Percentiles rank a stretch among this genome's conserved stretches.
Evolutionary conservation across 345 rosid species (phyloP).

Genomic region (Limnanthes douglasii): DNA sequence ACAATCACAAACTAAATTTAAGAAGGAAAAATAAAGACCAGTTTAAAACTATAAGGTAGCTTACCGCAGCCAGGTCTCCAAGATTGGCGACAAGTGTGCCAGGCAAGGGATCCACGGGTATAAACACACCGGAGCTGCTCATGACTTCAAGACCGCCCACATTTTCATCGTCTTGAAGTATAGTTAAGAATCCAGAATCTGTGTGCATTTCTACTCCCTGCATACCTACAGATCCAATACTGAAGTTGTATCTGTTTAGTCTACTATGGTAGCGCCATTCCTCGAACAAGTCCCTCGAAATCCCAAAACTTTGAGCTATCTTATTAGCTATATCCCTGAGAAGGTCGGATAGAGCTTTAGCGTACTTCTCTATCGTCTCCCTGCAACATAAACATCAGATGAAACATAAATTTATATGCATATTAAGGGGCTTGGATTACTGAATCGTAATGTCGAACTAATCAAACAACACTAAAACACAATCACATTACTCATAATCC

Average conservation of each 20-base stretch:
- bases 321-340: constrained; percentile 33
- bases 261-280: constrained; percentile 78
- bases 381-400: constrained; percentile 14
- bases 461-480: too few species aligned
- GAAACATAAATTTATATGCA: neutral
- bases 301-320: constrained; percentile 46
- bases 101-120: constrained; percentile 38
- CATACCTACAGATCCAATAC: constrained; percentile 46
- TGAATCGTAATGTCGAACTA: too few species aligned
- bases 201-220: constrained; percentile 68
- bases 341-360: constrained; percentile 33
- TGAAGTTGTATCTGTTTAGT: constrained; percentile 66
- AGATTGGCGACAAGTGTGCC: constrained; percentile 70
- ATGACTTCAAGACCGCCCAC: constrained; percentile 67
- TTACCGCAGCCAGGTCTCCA: constrained; percentile 53
- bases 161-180: constrained; percentile 72
- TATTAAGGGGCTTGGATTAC: too few species aligned
- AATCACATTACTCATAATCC: too few species aligned
- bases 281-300: constrained; percentile 18
- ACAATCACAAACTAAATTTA: too few species aligned
- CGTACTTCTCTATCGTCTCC: constrained; percentile 43
- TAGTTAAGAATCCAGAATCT: constrained; percentile 57
- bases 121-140: constrained; percentile 30
- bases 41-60: neutral
- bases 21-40: too few species aligned